A percentile compares a stretch with the other conserved stretches of the same genome.
Conservation (phyloP, 1,139 yeast species). For the Wickerhamomyces sp. region DNA sequence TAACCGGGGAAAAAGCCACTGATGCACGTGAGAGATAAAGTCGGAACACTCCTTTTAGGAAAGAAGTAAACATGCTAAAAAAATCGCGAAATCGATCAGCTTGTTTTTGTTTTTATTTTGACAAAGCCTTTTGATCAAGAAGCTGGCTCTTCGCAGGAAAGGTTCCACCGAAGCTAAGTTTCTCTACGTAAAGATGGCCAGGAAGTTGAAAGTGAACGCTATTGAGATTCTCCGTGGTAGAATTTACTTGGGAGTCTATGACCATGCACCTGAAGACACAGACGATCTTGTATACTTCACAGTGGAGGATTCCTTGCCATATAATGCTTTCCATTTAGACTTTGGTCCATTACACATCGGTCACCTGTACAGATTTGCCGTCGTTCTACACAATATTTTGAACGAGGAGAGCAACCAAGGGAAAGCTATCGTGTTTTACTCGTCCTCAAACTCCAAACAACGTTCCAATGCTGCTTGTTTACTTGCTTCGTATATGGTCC, state of each 20-base stretch:
- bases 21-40: too few relatives aligned
- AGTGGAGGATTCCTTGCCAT: constrained; percentile 85
- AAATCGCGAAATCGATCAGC: too few relatives aligned
- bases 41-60: too few relatives aligned
- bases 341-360: constrained; percentile 96
- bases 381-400: constrained; percentile 82
- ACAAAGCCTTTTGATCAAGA: too few relatives aligned
- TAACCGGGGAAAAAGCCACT: too few relatives aligned
- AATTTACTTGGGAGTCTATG: constrained; percentile 87
- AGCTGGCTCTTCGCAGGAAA: too few relatives aligned
- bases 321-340: constrained; percentile 89
- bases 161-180: too few relatives aligned
- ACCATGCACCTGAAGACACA: constrained; percentile 71
- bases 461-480: constrained; percentile 94
- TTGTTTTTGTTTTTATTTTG: too few relatives aligned
- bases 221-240: constrained; percentile 51
- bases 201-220: constrained; percentile 28
- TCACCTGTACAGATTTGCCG: constrained; percentile 90
- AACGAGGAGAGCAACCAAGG: constrained; percentile 81
- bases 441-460: constrained; percentile 73
- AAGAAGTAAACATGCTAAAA: too few relatives aligned
- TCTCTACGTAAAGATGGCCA: constrained; percentile 30
- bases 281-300: constrained; percentile 79
- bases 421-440: constrained; percentile 86
- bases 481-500: constrained; percentile 88